Evolutionary conservation across 495 filamentous ascomycete genomes (phyloP).

Genomic region (Penicillium roqueforti): DNA sequence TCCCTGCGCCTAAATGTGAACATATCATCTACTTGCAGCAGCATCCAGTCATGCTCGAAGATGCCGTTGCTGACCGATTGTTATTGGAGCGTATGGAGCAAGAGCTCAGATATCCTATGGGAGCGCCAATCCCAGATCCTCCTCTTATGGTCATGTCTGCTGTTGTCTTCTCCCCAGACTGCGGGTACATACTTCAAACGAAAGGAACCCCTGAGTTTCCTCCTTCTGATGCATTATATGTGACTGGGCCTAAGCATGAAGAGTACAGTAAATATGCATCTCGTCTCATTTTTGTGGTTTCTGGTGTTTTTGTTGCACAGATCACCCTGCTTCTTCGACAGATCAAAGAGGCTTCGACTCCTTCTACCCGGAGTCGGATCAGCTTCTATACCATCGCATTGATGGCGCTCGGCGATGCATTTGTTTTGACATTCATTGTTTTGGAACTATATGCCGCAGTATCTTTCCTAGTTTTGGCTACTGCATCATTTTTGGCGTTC

Average conservation of each 20-base stretch:
- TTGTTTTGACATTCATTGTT: constrained; percentile 61
- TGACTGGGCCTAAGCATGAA: constrained; percentile 76
- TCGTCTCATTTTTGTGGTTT: constrained; percentile 63
- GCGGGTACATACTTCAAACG: constrained; percentile 84
- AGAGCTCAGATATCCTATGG: constrained; percentile 81
- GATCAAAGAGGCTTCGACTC: constrained; percentile 87
- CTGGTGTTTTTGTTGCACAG: constrained; percentile 61
- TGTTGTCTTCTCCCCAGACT: constrained; percentile 89
- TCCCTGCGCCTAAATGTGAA: constrained; percentile 74
- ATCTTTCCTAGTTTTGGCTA: constrained; percentile 64
- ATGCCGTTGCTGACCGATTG: constrained; percentile 29
- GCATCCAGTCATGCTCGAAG: constrained; percentile 50
- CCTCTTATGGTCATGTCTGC: constrained; percentile 78
- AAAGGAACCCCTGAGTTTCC: constrained; percentile 73
- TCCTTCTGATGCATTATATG: constrained; percentile 59
- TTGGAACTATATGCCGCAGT: constrained; percentile 59
- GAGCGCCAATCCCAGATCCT: constrained; percentile 62
- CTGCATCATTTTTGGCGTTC: constrained; percentile 66
- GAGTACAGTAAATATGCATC: constrained; percentile 62
- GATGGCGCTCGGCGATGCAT: constrained; percentile 82
- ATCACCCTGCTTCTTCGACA: constrained; percentile 73
- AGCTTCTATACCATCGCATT: constrained; percentile 83
- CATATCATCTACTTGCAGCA: constrained; percentile 85
- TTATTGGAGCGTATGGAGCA: constrained; percentile 68
- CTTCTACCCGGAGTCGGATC: constrained; percentile 86